A percentile compares a stretch with the other conserved stretches of the same genome.
phyloP scores from a whole-genome alignment of 495 filamentous ascomycete genomes.

The Aspergillus wentii region DNA sequence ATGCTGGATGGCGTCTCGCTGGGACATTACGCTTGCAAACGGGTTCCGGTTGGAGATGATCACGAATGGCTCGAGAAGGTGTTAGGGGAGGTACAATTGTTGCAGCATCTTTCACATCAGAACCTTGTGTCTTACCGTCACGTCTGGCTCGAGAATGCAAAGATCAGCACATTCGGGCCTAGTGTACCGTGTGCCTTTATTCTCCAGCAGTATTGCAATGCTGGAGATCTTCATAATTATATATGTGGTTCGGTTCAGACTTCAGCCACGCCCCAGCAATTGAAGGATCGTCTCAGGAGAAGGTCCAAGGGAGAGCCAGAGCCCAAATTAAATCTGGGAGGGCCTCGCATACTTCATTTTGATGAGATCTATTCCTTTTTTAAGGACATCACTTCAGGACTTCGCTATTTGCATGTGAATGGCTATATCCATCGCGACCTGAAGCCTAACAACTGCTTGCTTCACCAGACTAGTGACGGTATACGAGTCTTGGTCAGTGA shows the following conservation, averaged over 20 bases:
- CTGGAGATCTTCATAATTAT: slow-evolving; percentile 85
- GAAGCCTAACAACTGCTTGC: slow-evolving; percentile 93
- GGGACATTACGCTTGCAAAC: slow-evolving; percentile 92
- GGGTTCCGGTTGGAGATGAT: slow-evolving; percentile 92
- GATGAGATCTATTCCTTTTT: slow-evolving; percentile 97
- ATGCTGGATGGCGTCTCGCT: slow-evolving; percentile 81
- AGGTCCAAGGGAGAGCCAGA: slow-evolving; percentile 63
- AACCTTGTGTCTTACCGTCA: slow-evolving; percentile 97
- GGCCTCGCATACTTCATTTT: slow-evolving; percentile 66
- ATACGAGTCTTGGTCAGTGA: slow-evolving; percentile 86
- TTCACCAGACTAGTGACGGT: slow-evolving; percentile 67
- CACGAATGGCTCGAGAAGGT: slow-evolving; percentile 95
- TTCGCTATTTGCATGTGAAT: slow-evolving; percentile 86
- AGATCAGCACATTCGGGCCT: slow-evolving; percentile 78
- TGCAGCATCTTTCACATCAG: slow-evolving; percentile 85
- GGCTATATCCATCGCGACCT: slow-evolving; percentile 95
- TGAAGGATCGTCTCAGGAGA: slow-evolving; percentile 82
- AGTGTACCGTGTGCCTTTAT: slow-evolving; percentile 95
- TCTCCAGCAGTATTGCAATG: slow-evolving; percentile 94
- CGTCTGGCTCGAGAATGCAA: slow-evolving; percentile 91
- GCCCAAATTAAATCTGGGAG: slow-evolving; percentile 36
- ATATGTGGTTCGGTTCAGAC: slow-evolving; percentile 62
- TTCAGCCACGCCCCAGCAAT: slow-evolving; percentile 64
- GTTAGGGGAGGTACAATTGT: slow-evolving; percentile 83
- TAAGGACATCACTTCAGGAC: slow-evolving; percentile 86